Evolutionary conservation across 2,329 filamentous ascomycete species (phyloP), one percentile per base, ranked within the genome.

Genomic region (Alternaria gaisen): DNA sequence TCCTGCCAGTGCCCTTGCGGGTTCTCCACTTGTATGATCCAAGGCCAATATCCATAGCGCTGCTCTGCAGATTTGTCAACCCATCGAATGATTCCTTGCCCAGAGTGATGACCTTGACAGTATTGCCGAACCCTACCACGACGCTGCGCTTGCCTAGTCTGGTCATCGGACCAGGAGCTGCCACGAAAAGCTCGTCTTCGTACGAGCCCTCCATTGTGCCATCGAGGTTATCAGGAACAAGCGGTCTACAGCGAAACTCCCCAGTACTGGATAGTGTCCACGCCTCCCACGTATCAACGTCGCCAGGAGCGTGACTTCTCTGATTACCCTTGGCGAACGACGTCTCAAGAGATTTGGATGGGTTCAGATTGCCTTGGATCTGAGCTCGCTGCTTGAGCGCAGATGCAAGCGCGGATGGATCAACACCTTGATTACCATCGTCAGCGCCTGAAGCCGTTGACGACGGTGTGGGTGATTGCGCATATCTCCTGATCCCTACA

Each of bases 51-150:
- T 67, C 66, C 32, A 65, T 46, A 18, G 40, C 43, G 2, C 62
- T 51, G 24, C 58, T 63, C 14, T 67, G 64, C 6, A 62, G 38
- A 4, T 40, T 60, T 14, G 56, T 46, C 41, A 62, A 34, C 12
- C 66, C 69, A 47, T 89, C 87, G 68, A 90, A 91, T 32, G 86
- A 82, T 71, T 91, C 89, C 64, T 87, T 84, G 6, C 89, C 90
- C 6, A 90, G 81, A 2, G 86, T 87, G 57, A 93, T 84, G 52
- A 93, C 80, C 77, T 93, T 93, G 70, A 93, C 83, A 1, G 87
- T 83, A 66, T 93, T 91, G 12, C 91, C 91, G 60, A 93, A 87
- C 0, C 86, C 90, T 30, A 94, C 85, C 0, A 87, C 91, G 3
- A 92, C 83, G 52, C 88, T 90, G 46, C 84, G 83, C 48, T 85